Evolutionary conservation across 129 eudicot species (phyloP), one percentile per base, ranked within the genome.

Genomic region (Escallonia rubra): DNA sequence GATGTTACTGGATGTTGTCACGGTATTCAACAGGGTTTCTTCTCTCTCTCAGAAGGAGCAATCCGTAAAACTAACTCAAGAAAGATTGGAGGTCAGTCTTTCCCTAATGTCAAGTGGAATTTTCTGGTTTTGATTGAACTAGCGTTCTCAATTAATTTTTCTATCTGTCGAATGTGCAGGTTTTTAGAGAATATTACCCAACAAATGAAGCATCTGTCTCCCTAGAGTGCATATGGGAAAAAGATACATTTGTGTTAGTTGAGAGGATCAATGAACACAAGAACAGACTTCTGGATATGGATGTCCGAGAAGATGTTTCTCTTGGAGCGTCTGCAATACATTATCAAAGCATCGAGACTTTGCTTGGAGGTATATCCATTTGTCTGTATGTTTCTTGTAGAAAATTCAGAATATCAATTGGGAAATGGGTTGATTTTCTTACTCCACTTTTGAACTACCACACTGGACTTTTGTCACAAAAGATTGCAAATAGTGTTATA

Each of bases 181-280:
- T 86, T 8, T 86, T 76, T 68, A 72, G 94, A 58, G 98, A 92
- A 72, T 86, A 86, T 65, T 83, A 75, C 82, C 95, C 86, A 2
- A 57, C 55, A 62, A 77, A 76, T 68, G 93, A 89, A 70, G 78
- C 61, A 65, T 59, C 57, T 73, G 61, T 80, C 15, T 66, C 66
- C 64, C 73, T 93, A 61, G 90, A 89, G 42, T 89, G 93, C 66
- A 76, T 70, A 14, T 93, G 96, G 99, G 81, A 86, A 70, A 82
- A 82, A 46, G 86, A 89, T 65, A 93, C 84, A 64, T 89, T 70
- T 45, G 73, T 78, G 49, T 81, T 89, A 78, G 69, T 75, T 48
- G 95, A 93, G 81, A 80, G 47, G 67, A 64, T 38, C 49, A 64
- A 34, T 61, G 80, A 74, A 72, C 58, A 59, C 6, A 79, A 78